Evolutionary conservation across 2,329 filamentous ascomycete genomes (phyloP).

Genomic region (Trichoderma pleuroti): DNA sequence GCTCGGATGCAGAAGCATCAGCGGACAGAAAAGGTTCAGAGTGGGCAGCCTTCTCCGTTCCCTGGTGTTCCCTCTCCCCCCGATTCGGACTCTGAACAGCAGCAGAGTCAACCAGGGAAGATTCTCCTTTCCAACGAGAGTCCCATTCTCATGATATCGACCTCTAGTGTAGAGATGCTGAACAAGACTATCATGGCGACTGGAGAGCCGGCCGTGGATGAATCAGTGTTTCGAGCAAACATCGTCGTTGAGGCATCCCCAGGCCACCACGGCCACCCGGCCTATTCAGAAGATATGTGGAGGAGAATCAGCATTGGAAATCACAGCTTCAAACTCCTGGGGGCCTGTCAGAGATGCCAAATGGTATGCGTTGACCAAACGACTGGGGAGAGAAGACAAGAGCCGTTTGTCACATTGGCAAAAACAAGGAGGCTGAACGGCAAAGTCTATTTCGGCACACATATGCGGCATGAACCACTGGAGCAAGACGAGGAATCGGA

Average conservation of each 20-base stretch:
- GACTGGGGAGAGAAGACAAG: conserved; percentile 71
- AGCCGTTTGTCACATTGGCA: conserved; percentile 83
- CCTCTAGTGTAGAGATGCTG: conserved; percentile 72
- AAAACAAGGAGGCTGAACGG: conserved; percentile 82
- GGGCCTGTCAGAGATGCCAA: conserved; percentile 83
- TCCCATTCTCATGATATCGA: conserved; percentile 80
- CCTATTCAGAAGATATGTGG: conserved; percentile 84
- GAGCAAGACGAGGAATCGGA: conserved; percentile 18
- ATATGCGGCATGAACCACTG: conserved; percentile 55
- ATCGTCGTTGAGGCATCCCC: conserved; percentile 61
- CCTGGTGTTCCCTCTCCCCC: conserved; percentile 52
- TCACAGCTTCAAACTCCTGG: conserved; percentile 67
- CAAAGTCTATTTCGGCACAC: conserved; percentile 85
- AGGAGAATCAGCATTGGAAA: conserved; percentile 60
- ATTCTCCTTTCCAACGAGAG: conserved; percentile 91
- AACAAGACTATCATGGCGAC: conserved; percentile 66
- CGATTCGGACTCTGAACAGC: conserved; percentile 52
- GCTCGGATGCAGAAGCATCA: conserved; percentile 63
- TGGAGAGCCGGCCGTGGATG: conserved; percentile 62
- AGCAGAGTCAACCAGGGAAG: conserved; percentile 35
- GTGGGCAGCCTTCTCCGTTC: conserved; percentile 51
- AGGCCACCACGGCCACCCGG: conserved; percentile 39
- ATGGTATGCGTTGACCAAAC: conserved; percentile 94
- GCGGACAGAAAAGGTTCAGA: conserved; percentile 22
- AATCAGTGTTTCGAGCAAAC: conserved; percentile 83